Evolutionary conservation across 2,329 filamentous ascomycete genomes (phyloP), one percentile per base, ranked within the genome.

Genomic region (Penicillium freii): DNA sequence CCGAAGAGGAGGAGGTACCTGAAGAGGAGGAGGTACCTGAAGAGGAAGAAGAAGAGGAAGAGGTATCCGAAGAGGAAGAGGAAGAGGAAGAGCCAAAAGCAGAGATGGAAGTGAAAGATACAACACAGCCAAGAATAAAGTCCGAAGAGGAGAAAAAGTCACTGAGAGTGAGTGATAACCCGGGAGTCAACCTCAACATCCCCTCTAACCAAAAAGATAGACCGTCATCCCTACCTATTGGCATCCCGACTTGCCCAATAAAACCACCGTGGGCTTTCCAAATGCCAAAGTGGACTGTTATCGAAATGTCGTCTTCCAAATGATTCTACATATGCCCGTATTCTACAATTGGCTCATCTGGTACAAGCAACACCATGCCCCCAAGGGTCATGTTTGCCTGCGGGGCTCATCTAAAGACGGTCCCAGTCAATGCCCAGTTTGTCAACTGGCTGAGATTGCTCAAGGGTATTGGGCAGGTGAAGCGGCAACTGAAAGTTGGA

Each of bases 311-410:
- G 51, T 52, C 15, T 57, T 71, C 6, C 54, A 63, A 15, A 31
- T 66, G 40, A 54, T 72, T 25, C 57, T 72, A n/a, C 66, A 71
- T 58, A 61, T 59, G 1, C 65, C 68, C 2, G 10, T 61, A 1
- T 54, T 73, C 25, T 6, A 68, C 34, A 65, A 70, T 33, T 72
- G 67, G 62, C 25, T 66, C 3, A 9, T 43, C 3, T 54, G 46
- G 29, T 59, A 62, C 17, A 42, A 34, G 13, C 3, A 39, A 0
- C 55, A 53, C 3, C 63, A 66, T 51, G 27, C 54, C 11, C 49
- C 57, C 4, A 1, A 15, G 0, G 31, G 48, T 3, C 11, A 29
- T 3, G 1, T 5, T 15, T 61, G 59, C 31, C 19, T 6, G 2
- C 25, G 25, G 6, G 51, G 44, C 23, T 15, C 23, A 23, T 46